phyloP scores from a whole-genome alignment of 2,329 filamentous ascomycete species.

The Arthrobotrys pseudoclavata region DNA sequence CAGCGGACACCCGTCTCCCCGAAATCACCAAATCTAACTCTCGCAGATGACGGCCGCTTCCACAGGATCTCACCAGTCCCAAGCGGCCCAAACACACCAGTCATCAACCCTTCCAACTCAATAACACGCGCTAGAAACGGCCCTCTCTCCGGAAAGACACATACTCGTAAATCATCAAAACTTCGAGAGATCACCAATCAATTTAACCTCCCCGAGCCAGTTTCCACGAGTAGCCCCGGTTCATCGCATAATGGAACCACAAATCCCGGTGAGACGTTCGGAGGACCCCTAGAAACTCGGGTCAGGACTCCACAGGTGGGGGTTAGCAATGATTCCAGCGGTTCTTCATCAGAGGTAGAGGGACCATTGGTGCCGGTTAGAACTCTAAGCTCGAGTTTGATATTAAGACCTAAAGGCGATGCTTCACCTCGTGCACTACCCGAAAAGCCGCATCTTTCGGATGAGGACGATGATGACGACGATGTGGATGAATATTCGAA shows the following conservation, averaged over 20 bases:
- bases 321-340: slow-evolving; percentile 27
- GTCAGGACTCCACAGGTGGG: slow-evolving; percentile 17
- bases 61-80: slow-evolving; percentile 55
- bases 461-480: slow-evolving; percentile 4
- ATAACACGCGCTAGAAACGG: slow-evolving; percentile 27
- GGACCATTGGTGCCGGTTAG: slow-evolving; percentile 30
- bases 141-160: slow-evolving; percentile 32
- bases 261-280: neutral
- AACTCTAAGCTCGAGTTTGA: slow-evolving; percentile 51
- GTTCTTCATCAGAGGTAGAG: slow-evolving; percentile 35
- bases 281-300: slow-evolving; percentile 25
- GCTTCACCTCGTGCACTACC: slow-evolving; percentile 19
- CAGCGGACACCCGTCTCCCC: slow-evolving; percentile 52
- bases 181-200: slow-evolving; percentile 50
- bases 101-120: slow-evolving; percentile 40
- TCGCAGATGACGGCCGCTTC: slow-evolving; percentile 51
- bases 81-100: slow-evolving; percentile 44
- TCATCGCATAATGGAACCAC: neutral
- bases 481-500: slow-evolving; percentile 4
- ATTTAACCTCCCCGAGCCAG: slow-evolving; percentile 39
- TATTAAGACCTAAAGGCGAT: slow-evolving; percentile 40
- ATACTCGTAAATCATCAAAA: slow-evolving; percentile 47
- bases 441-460: slow-evolving; percentile 6
- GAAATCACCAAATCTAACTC: slow-evolving; percentile 40
- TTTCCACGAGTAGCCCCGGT: neutral